These are phyloP conservation scores for Wickerhamiella cacticola DNA, from an alignment of 805 yeast genomes.

Conservation along the genomic window DNA sequence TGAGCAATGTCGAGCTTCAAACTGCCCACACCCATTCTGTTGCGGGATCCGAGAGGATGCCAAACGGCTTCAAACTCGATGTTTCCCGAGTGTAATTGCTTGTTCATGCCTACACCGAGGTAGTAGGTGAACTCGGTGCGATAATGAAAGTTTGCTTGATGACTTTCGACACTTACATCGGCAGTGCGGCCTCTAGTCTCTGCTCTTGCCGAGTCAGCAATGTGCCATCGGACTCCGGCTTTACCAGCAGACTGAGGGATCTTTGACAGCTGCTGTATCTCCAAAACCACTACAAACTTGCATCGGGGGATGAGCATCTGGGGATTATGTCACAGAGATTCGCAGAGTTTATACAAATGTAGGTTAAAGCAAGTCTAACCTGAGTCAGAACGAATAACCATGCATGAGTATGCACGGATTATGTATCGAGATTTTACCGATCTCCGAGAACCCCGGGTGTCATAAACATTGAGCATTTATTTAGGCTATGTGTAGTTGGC, in stretches of 20 bases:
- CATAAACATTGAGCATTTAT: no score
- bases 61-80: conserved; percentile 37
- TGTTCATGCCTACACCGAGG: conserved; percentile 30
- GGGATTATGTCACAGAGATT: neutral
- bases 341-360: no score
- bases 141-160: conserved; percentile 42
- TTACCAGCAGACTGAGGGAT: conserved; percentile 68
- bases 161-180: conserved; percentile 36
- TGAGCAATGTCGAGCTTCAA: conserved; percentile 61
- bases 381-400: no score
- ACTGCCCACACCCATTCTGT: conserved; percentile 45
- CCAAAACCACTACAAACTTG: conserved; percentile 47
- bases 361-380: no score
- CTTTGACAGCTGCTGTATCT: conserved; percentile 61
- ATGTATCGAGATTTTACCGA: no score
- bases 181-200: conserved; percentile 39
- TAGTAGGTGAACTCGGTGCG: conserved; percentile 32
- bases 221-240: conserved; percentile 52
- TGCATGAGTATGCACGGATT: no score
- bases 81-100: conserved; percentile 30
- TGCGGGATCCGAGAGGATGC: conserved; percentile 31
- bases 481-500: no score
- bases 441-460: no score
- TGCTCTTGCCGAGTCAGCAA: conserved; percentile 40
- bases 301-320: conserved; percentile 31